Base-by-base conservation (phyloP, 805 yeast species). In the Zygosaccharomyces kombuchaensis region DNA sequence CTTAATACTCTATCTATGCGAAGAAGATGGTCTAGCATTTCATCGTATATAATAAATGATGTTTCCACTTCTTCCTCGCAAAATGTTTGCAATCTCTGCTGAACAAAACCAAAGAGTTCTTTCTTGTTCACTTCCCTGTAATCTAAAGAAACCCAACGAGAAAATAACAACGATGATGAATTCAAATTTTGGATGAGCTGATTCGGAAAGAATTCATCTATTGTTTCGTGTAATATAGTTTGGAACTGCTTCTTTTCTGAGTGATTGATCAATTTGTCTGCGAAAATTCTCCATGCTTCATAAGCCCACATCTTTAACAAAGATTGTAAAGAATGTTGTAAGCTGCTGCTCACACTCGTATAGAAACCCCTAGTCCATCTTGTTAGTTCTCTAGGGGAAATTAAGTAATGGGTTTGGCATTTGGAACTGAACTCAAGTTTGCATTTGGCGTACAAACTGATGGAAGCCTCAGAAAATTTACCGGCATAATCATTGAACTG, bases 351-450 rank as follows among this genome's bases (percentile, higher is more conserved):
- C 26, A 76, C 55, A 0, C 81, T 78, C 29, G 74, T 76, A 37
- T 78, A 72, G 1, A 90, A 63, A n/a, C 96, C 95, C 47, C 84
- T 73, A 1, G 79, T 71, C 95, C 96, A 87, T 46, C 98, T 70
- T 0, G 97, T 88, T 10, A 90, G 71, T 60, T 90, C 98, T 62
- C 98, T 79, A 0, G 98, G 98, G 17, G 95, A 82, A 59, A 83
- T 84, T 0, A 87, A 68, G 56, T 88, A 87, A 58, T 86, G 91
- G 1, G 77, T 67, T 25, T 73, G 78, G 0, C 54, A 48, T 0
- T 47, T 46, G 0, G 66, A 43, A 0, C 70, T 62, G 53, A 85
- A 79, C 1, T 56, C 48, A 0, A 47, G 36, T 35, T 67, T 73
- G 9, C 83, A 75, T 21, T 55, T 46, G 0, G 57, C 50, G 60